Percentiles rank a stretch among this genome's conserved stretches.
Conservation (phyloP, 306 rosid species). For the Senna tora region DNA sequence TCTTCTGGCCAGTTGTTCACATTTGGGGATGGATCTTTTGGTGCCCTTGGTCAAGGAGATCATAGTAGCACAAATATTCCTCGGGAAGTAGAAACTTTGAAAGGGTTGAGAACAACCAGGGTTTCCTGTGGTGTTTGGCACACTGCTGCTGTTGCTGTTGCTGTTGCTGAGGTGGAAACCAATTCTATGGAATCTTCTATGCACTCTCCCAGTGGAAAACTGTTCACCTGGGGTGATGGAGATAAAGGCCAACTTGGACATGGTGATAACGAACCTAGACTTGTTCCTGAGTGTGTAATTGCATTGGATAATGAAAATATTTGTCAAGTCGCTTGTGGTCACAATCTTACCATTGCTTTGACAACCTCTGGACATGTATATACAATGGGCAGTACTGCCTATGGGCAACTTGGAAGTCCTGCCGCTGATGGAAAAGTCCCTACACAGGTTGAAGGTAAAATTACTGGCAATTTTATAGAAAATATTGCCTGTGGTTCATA, state of each 20-base stretch:
- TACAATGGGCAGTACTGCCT: slow-evolving; percentile 84
- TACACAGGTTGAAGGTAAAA: slow-evolving; percentile 61
- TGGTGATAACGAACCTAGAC: slow-evolving; percentile 62
- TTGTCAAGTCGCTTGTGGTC: slow-evolving; percentile 84
- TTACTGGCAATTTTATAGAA: slow-evolving; percentile 66
- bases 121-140: slow-evolving; percentile 99
- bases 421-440: slow-evolving; percentile 75
- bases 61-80: slow-evolving; percentile 65
- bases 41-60: slow-evolving; percentile 96
- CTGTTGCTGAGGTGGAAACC: slow-evolving; percentile 63
- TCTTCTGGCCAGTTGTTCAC: slow-evolving; percentile 90
- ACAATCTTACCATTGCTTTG: slow-evolving; percentile 82
- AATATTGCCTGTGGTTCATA: slow-evolving; percentile 90
- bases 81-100: slow-evolving; percentile 76
- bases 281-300: slow-evolving; percentile 69
- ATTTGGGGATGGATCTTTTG: slow-evolving; percentile 98
- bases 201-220: slow-evolving; percentile 59
- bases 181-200: slow-evolving; percentile 59
- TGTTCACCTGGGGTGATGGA: slow-evolving; percentile 98
- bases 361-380: slow-evolving; percentile 78
- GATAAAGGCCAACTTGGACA: slow-evolving; percentile 91
- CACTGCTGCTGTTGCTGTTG: slow-evolving; percentile 96
- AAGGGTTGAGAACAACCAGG: slow-evolving; percentile 69
- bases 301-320: slow-evolving; percentile 67
- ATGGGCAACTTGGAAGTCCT: slow-evolving; percentile 90